A percentile compares a stretch with the other conserved stretches of the same genome.
Conservation (phyloP, 306 rosid genomes). For the Alnus glutinosa region DNA sequence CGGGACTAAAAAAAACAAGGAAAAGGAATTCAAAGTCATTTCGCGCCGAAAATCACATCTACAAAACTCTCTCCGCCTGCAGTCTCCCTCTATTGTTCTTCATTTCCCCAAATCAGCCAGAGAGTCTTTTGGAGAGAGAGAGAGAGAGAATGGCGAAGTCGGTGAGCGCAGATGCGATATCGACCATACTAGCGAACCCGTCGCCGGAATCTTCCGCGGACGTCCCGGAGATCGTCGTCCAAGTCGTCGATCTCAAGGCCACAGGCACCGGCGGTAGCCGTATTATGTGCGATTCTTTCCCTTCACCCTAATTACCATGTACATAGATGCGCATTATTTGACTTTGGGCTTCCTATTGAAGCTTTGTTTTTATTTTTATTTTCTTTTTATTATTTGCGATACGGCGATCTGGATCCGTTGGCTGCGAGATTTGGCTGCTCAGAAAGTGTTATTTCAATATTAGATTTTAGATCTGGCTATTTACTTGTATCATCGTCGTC, state of each 20-base stretch:
- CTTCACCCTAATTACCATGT: not conserved
- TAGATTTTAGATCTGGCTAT: not conserved
- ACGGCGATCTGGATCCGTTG: not conserved
- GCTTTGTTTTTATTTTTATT: not conserved
- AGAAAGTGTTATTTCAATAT: not conserved
- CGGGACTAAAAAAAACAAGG: slow-evolving; percentile 10
- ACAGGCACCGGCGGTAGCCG: slow-evolving; percentile 50
- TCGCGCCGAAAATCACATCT: slow-evolving; percentile 29
- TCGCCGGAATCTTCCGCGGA: slow-evolving; percentile 58
- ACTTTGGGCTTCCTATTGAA: not conserved
- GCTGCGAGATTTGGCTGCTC: not conserved
- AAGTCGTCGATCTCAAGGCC: slow-evolving; percentile 68
- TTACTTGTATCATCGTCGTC: too few relatives aligned
- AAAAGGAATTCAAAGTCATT: not conserved
- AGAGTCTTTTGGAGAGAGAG: slow-evolving; percentile 3
- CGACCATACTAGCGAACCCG: slow-evolving; percentile 54
- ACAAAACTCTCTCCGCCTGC: slow-evolving; percentile 22
- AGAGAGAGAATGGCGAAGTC: slow-evolving; percentile 48
- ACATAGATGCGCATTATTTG: not conserved
- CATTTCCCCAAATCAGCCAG: not conserved
- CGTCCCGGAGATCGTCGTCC: slow-evolving; percentile 64
- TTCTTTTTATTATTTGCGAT: not conserved
- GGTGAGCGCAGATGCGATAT: slow-evolving; percentile 54
- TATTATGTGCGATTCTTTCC: slow-evolving; percentile 45
- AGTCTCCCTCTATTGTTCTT: not conserved